Base-by-base conservation (phyloP, 2,329 filamentous ascomycete genomes). In the Aspergillus fumigatiaffinis region DNA sequence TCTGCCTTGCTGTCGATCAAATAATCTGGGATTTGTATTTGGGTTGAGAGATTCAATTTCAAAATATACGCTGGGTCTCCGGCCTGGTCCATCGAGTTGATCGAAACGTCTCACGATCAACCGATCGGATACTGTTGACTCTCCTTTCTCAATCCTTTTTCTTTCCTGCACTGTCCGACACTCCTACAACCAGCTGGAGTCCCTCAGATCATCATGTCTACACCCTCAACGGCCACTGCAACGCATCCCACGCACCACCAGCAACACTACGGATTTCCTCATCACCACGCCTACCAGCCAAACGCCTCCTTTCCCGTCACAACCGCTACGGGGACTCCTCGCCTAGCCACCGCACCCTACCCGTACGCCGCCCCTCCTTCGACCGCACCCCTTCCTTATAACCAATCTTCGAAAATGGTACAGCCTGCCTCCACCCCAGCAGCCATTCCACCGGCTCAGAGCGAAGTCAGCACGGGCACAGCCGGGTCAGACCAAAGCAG, bases 151-250 rank as follows among this genome's bases (percentile, higher is more conserved):
- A 41, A 20, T n/a, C 48, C 49, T 47, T 21, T 54, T 54, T 28
- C 48, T 55, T 50, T 66, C 55, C 54, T 54, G 54, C 52, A 55
- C 51, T 57, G 60, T 29, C 28, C 59, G 57, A 63, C 62, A 64
- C 65, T 70, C 65, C 60, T 65, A 63, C 67, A 60, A 67, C 66
- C 69, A 64, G 63, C 62, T 55, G 63, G 60, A 63, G 60, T 20
- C 63, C 54, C 57, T 61, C 59, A 54, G 57, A 68, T 63, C 69
- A 73, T 63, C 74, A 92, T 93, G 90, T 92, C 90, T 81, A 92
- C 89, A 66, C 89, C 90, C 66, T 91, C 89, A 61, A 89, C 87
- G 70, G 87, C 87, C 68, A 89, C 87, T 73, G 87, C 87, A 70
- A 88, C 87, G 65, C 81, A 90, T 71, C 86, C 87, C 72, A 84